Conservation (phyloP, 768 basidiomycete species). For the Russula brevipes region DNA sequence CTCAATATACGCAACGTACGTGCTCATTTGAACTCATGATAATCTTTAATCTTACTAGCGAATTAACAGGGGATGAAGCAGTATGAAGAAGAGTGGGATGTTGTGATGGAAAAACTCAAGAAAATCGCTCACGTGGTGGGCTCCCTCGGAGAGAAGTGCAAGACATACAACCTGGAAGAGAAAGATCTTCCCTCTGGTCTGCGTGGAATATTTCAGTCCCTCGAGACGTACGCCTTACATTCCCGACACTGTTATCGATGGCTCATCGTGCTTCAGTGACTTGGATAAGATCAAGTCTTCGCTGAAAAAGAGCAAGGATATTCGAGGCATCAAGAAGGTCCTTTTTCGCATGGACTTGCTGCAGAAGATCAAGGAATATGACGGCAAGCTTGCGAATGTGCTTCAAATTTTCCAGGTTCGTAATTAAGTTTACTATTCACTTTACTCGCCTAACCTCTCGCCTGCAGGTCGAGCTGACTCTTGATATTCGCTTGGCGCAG, state of each 20-base stretch:
- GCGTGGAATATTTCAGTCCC: background rate
- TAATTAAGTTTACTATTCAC: background rate
- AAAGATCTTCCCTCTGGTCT: background rate
- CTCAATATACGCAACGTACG: background rate
- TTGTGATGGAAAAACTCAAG: background rate
- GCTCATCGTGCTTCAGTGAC: background rate
- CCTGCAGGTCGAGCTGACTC: background rate
- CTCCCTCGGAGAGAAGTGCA: too few species aligned
- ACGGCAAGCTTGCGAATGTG: background rate
- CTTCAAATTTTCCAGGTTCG: conserved; percentile 2
- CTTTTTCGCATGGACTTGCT: conserved; percentile 3
- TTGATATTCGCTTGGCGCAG: background rate
- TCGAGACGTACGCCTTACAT: background rate
- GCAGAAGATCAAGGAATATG: background rate
- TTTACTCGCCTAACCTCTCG: background rate
- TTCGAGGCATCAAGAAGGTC: background rate
- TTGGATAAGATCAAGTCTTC: background rate
- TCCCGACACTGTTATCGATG: background rate
- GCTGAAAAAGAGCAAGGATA: background rate
- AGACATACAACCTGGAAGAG: too few species aligned
- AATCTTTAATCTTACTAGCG: background rate
- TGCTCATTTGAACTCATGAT: background rate
- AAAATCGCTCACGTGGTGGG: background rate
- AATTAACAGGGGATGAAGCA: background rate
- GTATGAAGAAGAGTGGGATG: background rate